A percentile compares a stretch with the other conserved stretches of the same genome.
phyloP scores from a whole-genome alignment of 2,329 filamentous ascomycete species.

The Clarireedia paspali region DNA sequence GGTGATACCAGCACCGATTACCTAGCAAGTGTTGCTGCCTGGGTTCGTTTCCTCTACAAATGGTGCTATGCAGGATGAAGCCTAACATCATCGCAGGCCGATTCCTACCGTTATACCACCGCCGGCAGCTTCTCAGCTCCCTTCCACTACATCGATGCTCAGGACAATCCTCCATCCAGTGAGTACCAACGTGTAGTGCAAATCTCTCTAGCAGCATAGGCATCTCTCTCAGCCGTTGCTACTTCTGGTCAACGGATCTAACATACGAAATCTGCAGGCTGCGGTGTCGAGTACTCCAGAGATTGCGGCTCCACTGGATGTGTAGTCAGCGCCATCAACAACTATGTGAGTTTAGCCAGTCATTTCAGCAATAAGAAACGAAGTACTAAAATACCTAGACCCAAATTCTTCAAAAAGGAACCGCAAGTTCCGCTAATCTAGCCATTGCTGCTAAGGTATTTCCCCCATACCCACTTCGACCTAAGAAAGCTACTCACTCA shows the following conservation, averaged over 20 bases:
- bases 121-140: constrained; percentile 53
- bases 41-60: constrained; percentile 29
- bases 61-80: background rate
- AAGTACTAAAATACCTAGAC: constrained; percentile 15
- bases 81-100: constrained; percentile 33
- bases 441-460: constrained; percentile 49
- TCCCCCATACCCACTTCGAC: background rate
- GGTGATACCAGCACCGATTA: constrained; percentile 48
- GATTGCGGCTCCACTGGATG: constrained; percentile 56
- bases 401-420: constrained; percentile 14
- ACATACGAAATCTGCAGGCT: constrained; percentile 27
- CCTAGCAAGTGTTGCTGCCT: constrained; percentile 56
- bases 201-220: background rate
- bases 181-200: background rate
- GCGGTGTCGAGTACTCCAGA: constrained; percentile 48
- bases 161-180: constrained; percentile 48
- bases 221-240: background rate
- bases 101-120: constrained; percentile 52
- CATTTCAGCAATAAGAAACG: background rate
- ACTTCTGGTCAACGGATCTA: background rate
- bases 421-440: constrained; percentile 39
- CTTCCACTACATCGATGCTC: constrained; percentile 63
- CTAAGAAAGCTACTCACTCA: constrained; percentile 1
- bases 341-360: constrained; percentile 20
- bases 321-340: constrained; percentile 39